Evolutionary conservation across 208 protist genomes (phyloP), one percentile per base, ranked within the genome.

Genomic region (Leishmania tropica): DNA sequence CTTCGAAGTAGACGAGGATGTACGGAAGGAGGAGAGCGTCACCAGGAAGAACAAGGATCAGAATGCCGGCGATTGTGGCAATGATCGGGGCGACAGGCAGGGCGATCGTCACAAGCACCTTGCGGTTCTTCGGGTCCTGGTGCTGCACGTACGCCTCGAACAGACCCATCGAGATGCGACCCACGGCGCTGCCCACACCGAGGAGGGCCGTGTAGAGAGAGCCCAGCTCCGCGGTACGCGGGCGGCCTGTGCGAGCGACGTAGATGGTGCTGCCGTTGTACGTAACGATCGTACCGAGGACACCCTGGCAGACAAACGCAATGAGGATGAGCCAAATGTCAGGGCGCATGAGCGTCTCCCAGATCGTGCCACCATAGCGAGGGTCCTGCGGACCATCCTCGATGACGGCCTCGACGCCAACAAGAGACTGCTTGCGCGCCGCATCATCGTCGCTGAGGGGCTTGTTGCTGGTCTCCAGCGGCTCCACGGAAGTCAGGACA

Each of bases 201-300:
- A 94, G 83, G 72, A 94, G 91, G 51, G 89, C 85, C 45, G 91
- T 93, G 84, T 94, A 94, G 11, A 93, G 86, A 21, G 91, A 89
- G 64, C 89, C 87, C 37, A 90, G 75, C 35, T 67, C 80, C 11
- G 73, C 73, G 31, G 81, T 85, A 72, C 91, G 89, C 13, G 77
- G 19, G 45, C 90, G 48, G n/a, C 89, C 91, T n/a, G 82, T 89
- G 78, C 81, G 74, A 53, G 91, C 89, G 45, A 94, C 81, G 79
- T 88, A 94, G 68, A 94, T 92, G 75, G 91, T 94, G 77, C 83
- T 87, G 76, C 85, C 80, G 73, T 94, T 94, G 87, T 92, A 94
- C 77, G 84, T 86, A 21, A 94, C 84, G 47, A 94, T 91, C 15
- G 81, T 87, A 72, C 91, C 91, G 21, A 94, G 56, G 53, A 81